Base-by-base conservation (phyloP, 2,329 filamentous ascomycete genomes). In the Calonectria montana region DNA sequence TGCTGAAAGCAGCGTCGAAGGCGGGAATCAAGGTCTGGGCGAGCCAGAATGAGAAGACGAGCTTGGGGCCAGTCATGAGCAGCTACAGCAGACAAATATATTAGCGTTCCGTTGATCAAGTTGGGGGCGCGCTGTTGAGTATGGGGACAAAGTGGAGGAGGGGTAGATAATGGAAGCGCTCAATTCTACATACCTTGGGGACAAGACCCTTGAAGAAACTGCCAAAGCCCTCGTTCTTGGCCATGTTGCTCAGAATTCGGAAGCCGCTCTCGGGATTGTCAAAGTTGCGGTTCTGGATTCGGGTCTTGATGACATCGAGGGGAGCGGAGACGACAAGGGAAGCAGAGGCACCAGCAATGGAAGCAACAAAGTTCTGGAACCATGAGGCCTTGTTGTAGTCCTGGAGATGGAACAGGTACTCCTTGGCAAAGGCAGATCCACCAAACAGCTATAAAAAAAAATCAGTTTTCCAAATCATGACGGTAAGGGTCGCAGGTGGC, bases 41-140 rank as follows among this genome's bases (percentile, higher is more conserved):
- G 82, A 99, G 91, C 97, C 97, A 99, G 92, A 99, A 99, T 73
- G 96, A 98, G 89, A 99, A 99, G 74, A 98, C 97, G 73, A 99
- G 90, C 91, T 99, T 99, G 75, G 97, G 97, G 27, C 97, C 97
- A 18, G 97, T 99, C 97, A 99, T 99, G 81, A 99, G 90, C 76
- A 99, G 91, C 93, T 92, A 70, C 45, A 71, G 29, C 37, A 21
- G 50, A 69, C 7, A 48, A 45, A 78, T 72, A 78, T 75, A 59
- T 75, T 76, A 73, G 68, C 45, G 65, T 67, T 59, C 62, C 35
- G 53, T 71, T 63, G 41, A 41, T 37, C 39, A 63, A 21, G 74
- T 76, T 74, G 76, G 48, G 70, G 39, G 35, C 45, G 31, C 3
- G 31, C 21, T 41, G 55, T 47, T 55, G 61, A 45, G 53, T 43